phyloP scores from a whole-genome alignment of 106 monocot genomes.

The Platanthera zijinensis region DNA sequence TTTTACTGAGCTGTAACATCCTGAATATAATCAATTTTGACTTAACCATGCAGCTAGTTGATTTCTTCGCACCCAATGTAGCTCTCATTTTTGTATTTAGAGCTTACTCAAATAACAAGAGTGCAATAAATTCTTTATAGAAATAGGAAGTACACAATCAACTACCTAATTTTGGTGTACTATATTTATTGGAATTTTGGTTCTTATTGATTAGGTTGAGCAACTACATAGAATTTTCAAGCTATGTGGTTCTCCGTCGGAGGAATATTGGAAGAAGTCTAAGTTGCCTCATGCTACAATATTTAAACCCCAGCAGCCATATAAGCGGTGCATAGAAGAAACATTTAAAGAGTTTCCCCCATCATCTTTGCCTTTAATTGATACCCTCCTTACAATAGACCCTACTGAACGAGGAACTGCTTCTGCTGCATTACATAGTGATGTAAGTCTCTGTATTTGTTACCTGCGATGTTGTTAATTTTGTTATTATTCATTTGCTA shows the following conservation, averaged over 20 bases:
- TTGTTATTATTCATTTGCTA: neutral
- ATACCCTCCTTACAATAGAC: constrained; percentile 6
- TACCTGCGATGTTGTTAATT: neutral
- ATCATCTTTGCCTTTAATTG: neutral
- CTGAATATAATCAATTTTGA: no score
- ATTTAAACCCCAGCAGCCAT: constrained; percentile 7
- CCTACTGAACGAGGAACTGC: constrained; percentile 1
- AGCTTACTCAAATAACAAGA: neutral
- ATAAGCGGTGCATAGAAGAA: neutral
- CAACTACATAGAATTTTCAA: constrained; percentile 8
- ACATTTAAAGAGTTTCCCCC: constrained; percentile 5
- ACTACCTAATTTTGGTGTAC: neutral
- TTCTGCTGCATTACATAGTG: constrained; percentile 2
- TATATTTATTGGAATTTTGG: neutral
- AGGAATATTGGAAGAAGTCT: constrained; percentile 10
- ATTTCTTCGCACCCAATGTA: no score
- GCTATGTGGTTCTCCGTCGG: constrained; percentile 10
- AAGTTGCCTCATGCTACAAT: constrained; percentile 11
- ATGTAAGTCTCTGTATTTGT: neutral
- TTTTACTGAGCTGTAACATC: neutral
- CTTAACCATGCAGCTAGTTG: no score
- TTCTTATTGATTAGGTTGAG: constrained; percentile 4
- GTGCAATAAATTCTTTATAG: neutral
- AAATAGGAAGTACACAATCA: neutral
- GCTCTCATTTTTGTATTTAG: no score